phyloP scores from a whole-genome alignment of 306 rosid genomes.

The Purshia tridentata region DNA sequence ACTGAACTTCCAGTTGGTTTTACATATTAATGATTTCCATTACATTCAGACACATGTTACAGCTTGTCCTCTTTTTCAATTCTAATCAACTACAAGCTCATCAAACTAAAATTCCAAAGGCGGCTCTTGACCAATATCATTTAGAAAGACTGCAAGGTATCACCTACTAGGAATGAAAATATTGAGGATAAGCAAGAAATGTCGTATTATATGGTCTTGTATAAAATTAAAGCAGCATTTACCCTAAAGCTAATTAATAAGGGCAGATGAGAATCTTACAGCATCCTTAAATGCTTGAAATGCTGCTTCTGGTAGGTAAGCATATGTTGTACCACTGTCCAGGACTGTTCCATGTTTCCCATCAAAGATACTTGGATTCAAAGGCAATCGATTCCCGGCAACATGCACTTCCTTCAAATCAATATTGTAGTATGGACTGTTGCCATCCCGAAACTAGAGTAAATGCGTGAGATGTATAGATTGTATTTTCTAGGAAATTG shows the following conservation, averaged over 20 bases:
- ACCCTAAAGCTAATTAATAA: constrained; percentile 14
- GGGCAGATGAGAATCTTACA: constrained; percentile 53
- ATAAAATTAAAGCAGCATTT: constrained; percentile 19
- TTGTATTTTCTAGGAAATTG: constrained; percentile 57
- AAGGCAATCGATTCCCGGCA: constrained; percentile 70
- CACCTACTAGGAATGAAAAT: neutral
- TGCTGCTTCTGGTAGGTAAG: constrained; percentile 77
- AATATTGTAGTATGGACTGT: constrained; percentile 98
- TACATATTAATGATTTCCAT: neutral
- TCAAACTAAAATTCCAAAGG: constrained; percentile 1
- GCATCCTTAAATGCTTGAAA: constrained; percentile 75
- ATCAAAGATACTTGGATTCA: constrained; percentile 70
- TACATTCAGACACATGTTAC: neutral
- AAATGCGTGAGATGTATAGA: constrained; percentile 84
- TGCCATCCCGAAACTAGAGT: constrained; percentile 99
- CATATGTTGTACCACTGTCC: constrained; percentile 98
- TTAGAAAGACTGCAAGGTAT: constrained; percentile 10
- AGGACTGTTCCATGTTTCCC: constrained; percentile 80
- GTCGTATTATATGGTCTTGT: neutral
- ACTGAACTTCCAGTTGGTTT: neutral
- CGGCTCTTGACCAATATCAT: neutral
- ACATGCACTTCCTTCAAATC: constrained; percentile 89
- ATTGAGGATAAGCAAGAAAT: constrained; percentile 10
- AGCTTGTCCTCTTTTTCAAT: neutral
- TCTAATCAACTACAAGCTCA: neutral